phyloP scores from a whole-genome alignment of 805 yeast species.

The Zygosaccharomyces bisporus region DNA sequence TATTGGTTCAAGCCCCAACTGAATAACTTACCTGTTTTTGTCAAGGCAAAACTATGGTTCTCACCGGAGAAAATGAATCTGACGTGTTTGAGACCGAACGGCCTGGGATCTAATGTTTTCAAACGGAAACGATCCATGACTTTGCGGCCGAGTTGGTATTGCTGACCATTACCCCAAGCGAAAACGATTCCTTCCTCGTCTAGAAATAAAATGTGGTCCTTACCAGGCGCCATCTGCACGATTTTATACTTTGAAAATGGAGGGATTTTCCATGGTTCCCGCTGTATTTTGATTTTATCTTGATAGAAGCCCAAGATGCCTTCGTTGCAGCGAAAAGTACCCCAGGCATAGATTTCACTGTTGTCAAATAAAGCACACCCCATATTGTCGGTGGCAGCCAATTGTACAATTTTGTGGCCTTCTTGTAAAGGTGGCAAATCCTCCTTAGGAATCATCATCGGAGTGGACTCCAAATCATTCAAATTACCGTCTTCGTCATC shows the following conservation, averaged over 20 bases:
- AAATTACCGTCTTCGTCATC: slow-evolving; percentile 80
- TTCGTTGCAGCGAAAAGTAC: slow-evolving; percentile 91
- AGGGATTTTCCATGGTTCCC: slow-evolving; percentile 58
- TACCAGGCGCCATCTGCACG: slow-evolving; percentile 85
- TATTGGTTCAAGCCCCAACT: slow-evolving; percentile 97
- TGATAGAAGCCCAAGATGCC: slow-evolving; percentile 79
- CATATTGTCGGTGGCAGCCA: slow-evolving; percentile 89
- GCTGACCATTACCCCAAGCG: slow-evolving; percentile 98
- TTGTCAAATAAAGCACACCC: slow-evolving; percentile 73
- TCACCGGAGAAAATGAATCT: slow-evolving; percentile 88
- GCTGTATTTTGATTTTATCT: slow-evolving; percentile 60
- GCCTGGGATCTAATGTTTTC: slow-evolving; percentile 72
- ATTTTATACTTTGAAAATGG: slow-evolving; percentile 51
- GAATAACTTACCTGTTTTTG: slow-evolving; percentile 61
- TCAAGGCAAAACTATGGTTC: slow-evolving; percentile 91
- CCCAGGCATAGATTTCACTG: slow-evolving; percentile 97
- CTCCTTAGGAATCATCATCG: slow-evolving; percentile 58
- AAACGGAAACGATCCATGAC: slow-evolving; percentile 73
- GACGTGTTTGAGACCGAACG: slow-evolving; percentile 76
- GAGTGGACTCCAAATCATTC: slow-evolving; percentile 87
- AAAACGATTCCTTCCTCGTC: slow-evolving; percentile 82
- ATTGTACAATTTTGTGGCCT: slow-evolving; percentile 60
- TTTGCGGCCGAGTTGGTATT: slow-evolving; percentile 84
- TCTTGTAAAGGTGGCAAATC: slow-evolving; percentile 56
- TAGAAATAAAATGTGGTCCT: slow-evolving; percentile 84